Base-by-base conservation (phyloP, 352 stramenopile genomes). In the Phytophthora colocasiae region DNA sequence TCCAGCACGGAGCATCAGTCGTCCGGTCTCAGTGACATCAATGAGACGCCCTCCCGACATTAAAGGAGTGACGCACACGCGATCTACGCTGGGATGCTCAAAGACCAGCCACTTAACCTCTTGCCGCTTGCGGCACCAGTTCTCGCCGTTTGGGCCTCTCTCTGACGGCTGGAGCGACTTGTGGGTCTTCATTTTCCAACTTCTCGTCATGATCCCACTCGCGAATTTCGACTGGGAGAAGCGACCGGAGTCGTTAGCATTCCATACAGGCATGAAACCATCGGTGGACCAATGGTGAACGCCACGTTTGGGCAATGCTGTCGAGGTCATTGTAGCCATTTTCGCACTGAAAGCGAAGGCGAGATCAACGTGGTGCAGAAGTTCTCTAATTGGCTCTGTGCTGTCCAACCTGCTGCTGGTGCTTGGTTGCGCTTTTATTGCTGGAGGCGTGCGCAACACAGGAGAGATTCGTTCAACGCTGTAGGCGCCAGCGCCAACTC, bases 341-440 rank as follows among this genome's bases (percentile, higher is more conserved):
- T 97, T 98, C 12, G 97, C 97, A 17, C 87, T 99, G 12, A 78
- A 84, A 26, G 85, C 95, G n/a, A n/a, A 22, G 96, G 95, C 39
- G 91, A 98, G 79, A 98, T 99, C 61, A 89, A 92, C 15, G 97
- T 99, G 8, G 97, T 99, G 14, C 96, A 99, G 78, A 91, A n/a
- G 97, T 47, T 98, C 97, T 39, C 81, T 99, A 45, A 92, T 99
- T 43, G 97, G 97, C 6, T 98, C 93, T 9, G 97, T 99, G 66
- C 80, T 99, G n/a, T 99, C 95, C 32, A 99, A 99, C 72, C 61
- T 99, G 70, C 81, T 99, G 38, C 92, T 99, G 17, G 97, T 99
- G 11, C 96, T 99, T 63, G 97, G 97, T 27, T 95, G 97, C 66
- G 97, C 95, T 34, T 99, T 98, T 70, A 85, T 99, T 32, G 92